Evolutionary conservation across 306 rosid genomes (phyloP).

Genomic region (Delonix regia): DNA sequence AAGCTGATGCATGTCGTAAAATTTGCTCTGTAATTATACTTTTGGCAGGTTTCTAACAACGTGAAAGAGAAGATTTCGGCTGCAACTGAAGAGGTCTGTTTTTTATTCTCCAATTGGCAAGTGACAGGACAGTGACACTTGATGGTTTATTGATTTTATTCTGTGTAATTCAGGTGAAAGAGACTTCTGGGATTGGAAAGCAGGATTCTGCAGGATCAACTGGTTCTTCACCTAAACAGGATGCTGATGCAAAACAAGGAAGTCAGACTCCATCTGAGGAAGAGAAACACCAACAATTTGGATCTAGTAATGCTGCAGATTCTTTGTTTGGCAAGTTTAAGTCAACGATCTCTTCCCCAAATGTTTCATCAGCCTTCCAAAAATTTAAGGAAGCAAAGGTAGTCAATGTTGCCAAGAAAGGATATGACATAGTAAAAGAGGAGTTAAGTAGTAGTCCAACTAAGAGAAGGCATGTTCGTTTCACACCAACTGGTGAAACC

Average conservation of each 20-base stretch:
- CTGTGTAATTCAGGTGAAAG: conserved; percentile 67
- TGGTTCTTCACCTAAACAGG: conserved; percentile 54
- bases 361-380: conserved; percentile 70
- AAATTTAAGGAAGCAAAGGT: conserved; percentile 74
- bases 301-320: conserved; percentile 54
- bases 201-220: conserved; percentile 60
- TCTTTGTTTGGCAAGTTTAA: conserved; percentile 74
- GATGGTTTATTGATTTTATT: conserved; percentile 26
- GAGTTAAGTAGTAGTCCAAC: conserved; percentile 69
- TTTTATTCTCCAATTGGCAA: conserved; percentile 18
- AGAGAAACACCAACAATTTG: conserved; percentile 50
- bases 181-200: conserved; percentile 67
- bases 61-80: conserved; percentile 84
- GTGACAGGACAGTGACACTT: conserved; percentile 17
- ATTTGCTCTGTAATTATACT: conserved; percentile 28
- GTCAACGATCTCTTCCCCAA: conserved; percentile 65
- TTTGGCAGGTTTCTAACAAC: conserved; percentile 73
- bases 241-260: conserved; percentile 49
- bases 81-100: conserved; percentile 82
- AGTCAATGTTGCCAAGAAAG: conserved; percentile 69
- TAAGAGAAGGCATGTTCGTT: conserved; percentile 63
- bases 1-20: conserved; percentile 24
- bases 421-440: conserved; percentile 77
- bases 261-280: conserved; percentile 49
- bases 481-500: conserved; percentile 57